Conservation (phyloP, 768 basidiomycete genomes). For the Lactarius quietus region DNA sequence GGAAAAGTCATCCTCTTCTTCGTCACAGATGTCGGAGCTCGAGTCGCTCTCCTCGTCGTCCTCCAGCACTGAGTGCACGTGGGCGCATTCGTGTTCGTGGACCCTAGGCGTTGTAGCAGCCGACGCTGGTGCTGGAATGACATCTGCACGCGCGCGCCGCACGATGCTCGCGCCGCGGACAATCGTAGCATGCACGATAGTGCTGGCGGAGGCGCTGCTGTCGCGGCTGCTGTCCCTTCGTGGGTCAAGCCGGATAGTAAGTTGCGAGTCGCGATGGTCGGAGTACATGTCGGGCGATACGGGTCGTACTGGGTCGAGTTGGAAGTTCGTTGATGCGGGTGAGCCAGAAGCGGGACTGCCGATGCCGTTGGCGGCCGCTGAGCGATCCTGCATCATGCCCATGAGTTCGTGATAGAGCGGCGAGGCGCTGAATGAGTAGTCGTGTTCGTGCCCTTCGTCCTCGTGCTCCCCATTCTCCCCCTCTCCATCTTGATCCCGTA, state of each 20-base stretch:
- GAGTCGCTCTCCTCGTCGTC: slow-evolving; percentile 13
- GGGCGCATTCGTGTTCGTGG: background rate
- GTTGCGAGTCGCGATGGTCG: slow-evolving; percentile 16
- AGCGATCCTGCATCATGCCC: slow-evolving; percentile 27
- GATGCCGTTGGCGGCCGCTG: background rate
- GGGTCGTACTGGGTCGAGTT: slow-evolving; percentile 2
- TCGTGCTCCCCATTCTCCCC: background rate
- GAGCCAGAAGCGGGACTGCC: slow-evolving; percentile 3
- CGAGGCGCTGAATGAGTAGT: slow-evolving; percentile 17
- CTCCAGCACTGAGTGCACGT: slow-evolving; percentile 10
- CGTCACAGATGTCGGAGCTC: slow-evolving; percentile 14
- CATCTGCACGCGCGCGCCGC: slow-evolving; percentile 24
- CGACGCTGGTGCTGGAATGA: slow-evolving; percentile 10
- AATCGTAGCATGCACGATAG: slow-evolving; percentile 26
- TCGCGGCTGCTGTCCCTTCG: slow-evolving; percentile 21
- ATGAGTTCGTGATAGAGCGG: slow-evolving; percentile 27
- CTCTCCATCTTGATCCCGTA: slow-evolving; percentile 11
- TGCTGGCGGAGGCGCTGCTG: slow-evolving; percentile 22
- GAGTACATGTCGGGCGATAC: background rate
- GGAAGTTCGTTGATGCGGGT: slow-evolving; percentile 6
- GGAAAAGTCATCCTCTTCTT: slow-evolving; percentile 7
- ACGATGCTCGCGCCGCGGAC: slow-evolving; percentile 26
- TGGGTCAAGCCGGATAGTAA: slow-evolving; percentile 18
- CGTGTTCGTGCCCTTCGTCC: background rate
- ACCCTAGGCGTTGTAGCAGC: slow-evolving; percentile 4